Percentiles rank a stretch among this genome's conserved stretches.
These are phyloP conservation scores for Kodamaea derodonti DNA, from an alignment of 1,139 yeast species.

Conservation along the genomic window DNA sequence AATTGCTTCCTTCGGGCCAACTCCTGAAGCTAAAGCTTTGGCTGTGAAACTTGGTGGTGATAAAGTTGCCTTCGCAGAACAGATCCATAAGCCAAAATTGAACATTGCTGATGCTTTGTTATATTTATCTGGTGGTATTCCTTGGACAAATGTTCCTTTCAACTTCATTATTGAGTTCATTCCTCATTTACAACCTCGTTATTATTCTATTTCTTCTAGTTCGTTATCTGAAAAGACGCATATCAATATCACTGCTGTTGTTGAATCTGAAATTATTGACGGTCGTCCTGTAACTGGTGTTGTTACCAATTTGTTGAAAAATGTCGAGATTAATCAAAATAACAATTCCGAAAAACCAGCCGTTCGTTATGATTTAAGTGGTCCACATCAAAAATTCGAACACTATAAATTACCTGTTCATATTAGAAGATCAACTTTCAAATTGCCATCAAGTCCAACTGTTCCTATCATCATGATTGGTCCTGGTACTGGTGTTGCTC, in stretches of 20 bases:
- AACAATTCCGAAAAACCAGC: slow-evolving; percentile 40
- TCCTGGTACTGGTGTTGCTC: slow-evolving; percentile 99
- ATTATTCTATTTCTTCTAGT: slow-evolving; percentile 94
- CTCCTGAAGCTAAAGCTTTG: slow-evolving; percentile 50
- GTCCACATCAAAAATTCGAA: slow-evolving; percentile 69
- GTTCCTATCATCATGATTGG: slow-evolving; percentile 91
- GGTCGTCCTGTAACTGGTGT: slow-evolving; percentile 67
- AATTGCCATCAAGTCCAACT: slow-evolving; percentile 81
- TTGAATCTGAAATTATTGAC: slow-evolving; percentile 61
- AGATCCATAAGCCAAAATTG: slow-evolving; percentile 56
- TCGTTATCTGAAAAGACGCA: slow-evolving; percentile 71
- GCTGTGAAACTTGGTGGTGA: slow-evolving; percentile 59
- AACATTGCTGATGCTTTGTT: slow-evolving; percentile 78
- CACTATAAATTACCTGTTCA: slow-evolving; percentile 76
- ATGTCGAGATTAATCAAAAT: slow-evolving; percentile 65
- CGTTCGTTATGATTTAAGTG: slow-evolving; percentile 66
- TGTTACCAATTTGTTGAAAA: slow-evolving; percentile 80
- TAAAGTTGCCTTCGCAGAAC: slow-evolving; percentile 62
- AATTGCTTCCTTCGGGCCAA: slow-evolving; percentile 83
- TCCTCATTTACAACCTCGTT: slow-evolving; percentile 86
- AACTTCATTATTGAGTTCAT: slow-evolving; percentile 78
- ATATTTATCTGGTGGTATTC: slow-evolving; percentile 53
- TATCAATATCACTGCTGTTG: slow-evolving; percentile 87
- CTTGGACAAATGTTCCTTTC: slow-evolving; percentile 81
- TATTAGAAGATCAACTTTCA: slow-evolving; percentile 91